phyloP scores from a whole-genome alignment of 2,329 filamentous ascomycete species.

The Pseudogymnoascus sp. region DNA sequence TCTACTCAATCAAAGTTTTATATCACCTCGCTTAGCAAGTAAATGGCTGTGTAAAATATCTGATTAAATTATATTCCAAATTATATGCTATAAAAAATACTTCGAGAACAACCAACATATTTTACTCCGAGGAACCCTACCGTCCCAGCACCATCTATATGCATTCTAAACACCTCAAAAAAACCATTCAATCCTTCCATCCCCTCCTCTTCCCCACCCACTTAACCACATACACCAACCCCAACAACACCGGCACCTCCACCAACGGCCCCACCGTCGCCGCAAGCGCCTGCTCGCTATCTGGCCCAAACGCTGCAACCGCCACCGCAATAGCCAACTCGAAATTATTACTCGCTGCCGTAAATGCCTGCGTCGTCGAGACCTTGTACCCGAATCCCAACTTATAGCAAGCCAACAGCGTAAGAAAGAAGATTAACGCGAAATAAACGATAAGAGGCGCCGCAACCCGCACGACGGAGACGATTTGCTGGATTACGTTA shows the following conservation, averaged over 20 bases:
- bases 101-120: neutral
- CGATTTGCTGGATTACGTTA: constrained; percentile 73
- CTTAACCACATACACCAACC: constrained; percentile 65
- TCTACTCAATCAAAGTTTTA: neutral
- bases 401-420: constrained; percentile 51
- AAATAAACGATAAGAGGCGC: constrained; percentile 81
- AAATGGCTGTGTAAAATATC: neutral
- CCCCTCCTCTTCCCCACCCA: constrained; percentile 42
- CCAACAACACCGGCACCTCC: constrained; percentile 75
- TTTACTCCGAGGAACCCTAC: neutral
- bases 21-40: neutral
- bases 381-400: constrained; percentile 68
- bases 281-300: constrained; percentile 73
- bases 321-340: constrained; percentile 85
- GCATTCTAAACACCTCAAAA: neutral
- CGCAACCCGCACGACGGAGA: constrained; percentile 71
- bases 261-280: constrained; percentile 78
- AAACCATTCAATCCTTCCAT: constrained; percentile 21
- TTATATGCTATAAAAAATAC: neutral
- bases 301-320: constrained; percentile 65
- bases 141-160: neutral
- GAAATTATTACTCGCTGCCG: constrained; percentile 87
- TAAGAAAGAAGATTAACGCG: constrained; percentile 61
- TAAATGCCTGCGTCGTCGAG: constrained; percentile 72
- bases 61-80: neutral